These are phyloP conservation scores for Sequoia sempervirens DNA, from an alignment of 75 land plant species.

Conservation along the genomic window DNA sequence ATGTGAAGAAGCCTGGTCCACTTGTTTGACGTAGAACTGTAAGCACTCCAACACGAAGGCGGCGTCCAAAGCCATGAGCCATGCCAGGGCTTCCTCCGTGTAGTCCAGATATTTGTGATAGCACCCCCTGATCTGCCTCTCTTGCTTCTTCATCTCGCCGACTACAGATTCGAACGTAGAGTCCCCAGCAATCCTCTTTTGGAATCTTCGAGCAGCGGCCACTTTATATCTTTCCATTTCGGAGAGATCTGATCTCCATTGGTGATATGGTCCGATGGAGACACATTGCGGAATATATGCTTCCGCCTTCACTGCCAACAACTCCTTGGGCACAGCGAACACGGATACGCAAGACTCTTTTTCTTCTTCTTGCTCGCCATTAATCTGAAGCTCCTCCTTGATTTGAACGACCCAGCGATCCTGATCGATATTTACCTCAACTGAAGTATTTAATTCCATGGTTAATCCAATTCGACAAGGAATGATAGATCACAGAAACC, in stretches of 20 bases:
- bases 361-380: constrained; percentile 3
- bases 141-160: not conserved
- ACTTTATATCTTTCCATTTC: constrained; percentile 52
- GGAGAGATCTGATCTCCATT: constrained; percentile 17
- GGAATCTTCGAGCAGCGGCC: constrained; percentile 11
- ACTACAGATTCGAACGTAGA: too few relatives aligned
- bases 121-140: not conserved
- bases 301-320: constrained; percentile 23
- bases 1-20: not conserved
- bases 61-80: not conserved
- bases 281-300: constrained; percentile 39
- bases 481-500: not conserved
- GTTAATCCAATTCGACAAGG: not conserved
- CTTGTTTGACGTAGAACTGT: not conserved
- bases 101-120: not conserved
- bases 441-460: not conserved
- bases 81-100: not conserved
- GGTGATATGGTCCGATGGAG: constrained; percentile 47
- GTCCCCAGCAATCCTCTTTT: constrained; percentile 1
- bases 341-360: constrained; percentile 11
- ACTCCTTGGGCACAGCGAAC: constrained; percentile 29
- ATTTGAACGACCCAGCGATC: constrained; percentile 18
- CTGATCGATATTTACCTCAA: constrained; percentile 5
- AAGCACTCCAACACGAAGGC: not conserved
- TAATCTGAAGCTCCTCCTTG: constrained; percentile 12